These are phyloP conservation scores for Coniochaeta hoffmannii DNA, from an alignment of 2,329 filamentous ascomycete genomes.

Conservation along the genomic window DNA sequence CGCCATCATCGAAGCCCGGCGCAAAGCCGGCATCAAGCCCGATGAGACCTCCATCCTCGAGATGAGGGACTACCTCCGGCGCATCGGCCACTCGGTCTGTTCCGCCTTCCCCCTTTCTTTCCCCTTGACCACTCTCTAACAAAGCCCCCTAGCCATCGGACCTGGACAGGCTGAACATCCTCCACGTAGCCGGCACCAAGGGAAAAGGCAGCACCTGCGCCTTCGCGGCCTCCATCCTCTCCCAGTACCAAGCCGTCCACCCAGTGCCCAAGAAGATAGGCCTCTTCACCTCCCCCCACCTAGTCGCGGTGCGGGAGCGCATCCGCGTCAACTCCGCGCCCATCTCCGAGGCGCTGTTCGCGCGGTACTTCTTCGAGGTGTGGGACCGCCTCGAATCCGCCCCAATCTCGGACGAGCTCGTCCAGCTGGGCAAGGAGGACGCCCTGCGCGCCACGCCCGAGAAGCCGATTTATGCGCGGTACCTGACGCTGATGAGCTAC, in stretches of 20 bases:
- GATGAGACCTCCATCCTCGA: conserved; percentile 72
- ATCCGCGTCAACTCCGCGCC: conserved; percentile 73
- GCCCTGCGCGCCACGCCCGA: conserved; percentile 46
- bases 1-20: conserved; percentile 66
- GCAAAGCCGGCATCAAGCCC: conserved; percentile 63
- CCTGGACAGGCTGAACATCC: background rate
- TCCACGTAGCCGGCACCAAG: conserved; percentile 91
- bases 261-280: conserved; percentile 39
- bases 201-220: conserved; percentile 88
- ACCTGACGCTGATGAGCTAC: conserved; percentile 80
- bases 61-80: conserved; percentile 69
- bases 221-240: conserved; percentile 56
- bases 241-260: background rate
- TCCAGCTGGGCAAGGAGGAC: conserved; percentile 31
- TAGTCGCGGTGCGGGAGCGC: conserved; percentile 75
- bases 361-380: conserved; percentile 73
- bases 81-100: conserved; percentile 58
- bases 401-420: conserved; percentile 20
- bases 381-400: conserved; percentile 57
- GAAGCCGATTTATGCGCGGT: conserved; percentile 91
- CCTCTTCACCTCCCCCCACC: conserved; percentile 79
- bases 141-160: background rate
- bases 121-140: background rate
- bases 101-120: background rate
- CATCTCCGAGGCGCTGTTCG: conserved; percentile 61